Percentiles rank a stretch among this genome's conserved stretches.
Conservation (phyloP, 2,329 filamentous ascomycete genomes). For the Paecilomyces fulvus region DNA sequence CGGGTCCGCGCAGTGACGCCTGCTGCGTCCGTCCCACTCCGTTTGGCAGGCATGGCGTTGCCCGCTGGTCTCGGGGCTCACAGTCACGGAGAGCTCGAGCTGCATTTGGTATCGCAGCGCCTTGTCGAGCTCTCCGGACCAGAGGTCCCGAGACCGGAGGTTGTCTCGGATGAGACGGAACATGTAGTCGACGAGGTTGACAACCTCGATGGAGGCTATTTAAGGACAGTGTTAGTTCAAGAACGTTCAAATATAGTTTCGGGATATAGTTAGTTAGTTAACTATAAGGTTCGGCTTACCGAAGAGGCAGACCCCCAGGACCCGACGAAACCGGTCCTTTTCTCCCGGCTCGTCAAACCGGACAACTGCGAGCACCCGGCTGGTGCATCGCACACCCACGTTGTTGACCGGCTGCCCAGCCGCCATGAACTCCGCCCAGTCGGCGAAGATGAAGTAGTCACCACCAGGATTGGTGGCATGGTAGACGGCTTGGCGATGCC, state of each 20-base stretch:
- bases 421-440: constrained; percentile 12
- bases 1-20: constrained; percentile 17
- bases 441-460: constrained; percentile 30
- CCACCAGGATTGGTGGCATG: constrained; percentile 18
- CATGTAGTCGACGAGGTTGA: constrained; percentile 19
- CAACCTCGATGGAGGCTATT: constrained; percentile 18
- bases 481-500: constrained; percentile 27
- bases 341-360: constrained; percentile 15
- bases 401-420: constrained; percentile 7
- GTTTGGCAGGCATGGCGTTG: constrained; percentile 22
- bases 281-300: constrained; percentile 12
- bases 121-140: constrained; percentile 10
- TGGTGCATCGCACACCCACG: constrained; percentile 14
- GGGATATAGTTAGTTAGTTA: too few species aligned
- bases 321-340: constrained; percentile 27
- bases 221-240: not conserved
- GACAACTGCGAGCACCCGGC: constrained; percentile 11
- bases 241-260: not conserved
- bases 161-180: constrained; percentile 27
- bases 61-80: constrained; percentile 10
- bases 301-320: constrained; percentile 24
- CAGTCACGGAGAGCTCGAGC: constrained; percentile 13
- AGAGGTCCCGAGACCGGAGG: constrained; percentile 11
- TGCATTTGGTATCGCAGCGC: constrained; percentile 17
- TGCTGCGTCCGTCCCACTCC: constrained; percentile 22